Conservation (phyloP, 495 filamentous ascomycete species). For the Podospora anserina region DNA sequence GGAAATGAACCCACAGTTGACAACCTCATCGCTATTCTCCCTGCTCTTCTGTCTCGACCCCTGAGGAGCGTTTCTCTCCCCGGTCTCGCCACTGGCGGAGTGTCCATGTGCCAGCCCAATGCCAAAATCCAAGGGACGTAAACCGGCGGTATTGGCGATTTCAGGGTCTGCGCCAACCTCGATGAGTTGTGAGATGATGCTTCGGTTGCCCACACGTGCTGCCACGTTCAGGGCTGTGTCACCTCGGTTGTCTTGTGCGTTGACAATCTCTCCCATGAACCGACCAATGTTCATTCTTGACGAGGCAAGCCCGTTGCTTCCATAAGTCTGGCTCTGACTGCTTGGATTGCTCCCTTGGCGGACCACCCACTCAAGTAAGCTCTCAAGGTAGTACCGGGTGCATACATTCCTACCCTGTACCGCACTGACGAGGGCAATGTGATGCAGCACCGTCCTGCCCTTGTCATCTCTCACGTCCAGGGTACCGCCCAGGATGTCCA, state of each 20-base stretch:
- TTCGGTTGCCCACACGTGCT: slow-evolving; percentile 81
- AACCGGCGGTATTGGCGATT: slow-evolving; percentile 82
- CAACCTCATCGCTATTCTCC: slow-evolving; percentile 65
- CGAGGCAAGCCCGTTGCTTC: slow-evolving; percentile 25
- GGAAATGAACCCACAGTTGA: slow-evolving; percentile 55
- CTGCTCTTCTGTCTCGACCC: slow-evolving; percentile 47
- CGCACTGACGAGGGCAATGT: slow-evolving; percentile 91
- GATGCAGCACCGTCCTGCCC: slow-evolving; percentile 88
- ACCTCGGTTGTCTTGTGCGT: slow-evolving; percentile 83
- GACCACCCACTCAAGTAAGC: slow-evolving; percentile 88
- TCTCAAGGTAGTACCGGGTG: slow-evolving; percentile 90
- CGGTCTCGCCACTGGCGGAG: slow-evolving; percentile 43
- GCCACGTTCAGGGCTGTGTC: slow-evolving; percentile 95
- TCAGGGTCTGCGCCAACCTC: slow-evolving; percentile 89
- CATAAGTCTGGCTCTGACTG: slow-evolving; percentile 46
- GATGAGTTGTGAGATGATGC: slow-evolving; percentile 86
- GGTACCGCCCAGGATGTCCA: slow-evolving; percentile 84
- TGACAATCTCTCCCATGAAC: slow-evolving; percentile 95
- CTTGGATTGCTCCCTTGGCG: slow-evolving; percentile 67
- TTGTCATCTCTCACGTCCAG: slow-evolving; percentile 86
- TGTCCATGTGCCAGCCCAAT: slow-evolving; percentile 61
- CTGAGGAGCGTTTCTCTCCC: slow-evolving; percentile 31
- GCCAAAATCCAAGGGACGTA: slow-evolving; percentile 86
- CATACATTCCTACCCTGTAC: slow-evolving; percentile 83
- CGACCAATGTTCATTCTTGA: slow-evolving; percentile 77